phyloP scores from a whole-genome alignment of 495 filamentous ascomycete species.

The Filosporella fistucella region DNA sequence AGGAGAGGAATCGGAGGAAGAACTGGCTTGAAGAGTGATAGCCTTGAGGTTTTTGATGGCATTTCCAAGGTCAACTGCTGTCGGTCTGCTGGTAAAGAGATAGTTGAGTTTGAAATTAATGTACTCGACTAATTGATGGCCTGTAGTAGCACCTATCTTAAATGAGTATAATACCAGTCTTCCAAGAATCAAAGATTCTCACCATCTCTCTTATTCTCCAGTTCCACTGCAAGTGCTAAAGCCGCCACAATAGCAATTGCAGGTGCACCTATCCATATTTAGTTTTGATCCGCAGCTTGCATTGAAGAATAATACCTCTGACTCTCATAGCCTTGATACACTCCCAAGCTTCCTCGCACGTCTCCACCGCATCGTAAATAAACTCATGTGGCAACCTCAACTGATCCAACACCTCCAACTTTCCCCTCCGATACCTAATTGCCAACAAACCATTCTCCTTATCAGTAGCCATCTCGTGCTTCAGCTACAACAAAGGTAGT shows the following conservation, averaged over 20 bases:
- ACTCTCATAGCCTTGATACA: conserved; percentile 94
- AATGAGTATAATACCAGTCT: neutral
- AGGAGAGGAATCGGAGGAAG: conserved; percentile 21
- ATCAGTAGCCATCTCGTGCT: no score
- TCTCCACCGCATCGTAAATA: conserved; percentile 69
- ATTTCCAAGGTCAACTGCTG: conserved; percentile 90
- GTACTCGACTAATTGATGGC: conserved; percentile 57
- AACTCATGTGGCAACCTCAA: conserved; percentile 82
- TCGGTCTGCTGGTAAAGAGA: conserved; percentile 81
- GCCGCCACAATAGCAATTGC: conserved; percentile 97
- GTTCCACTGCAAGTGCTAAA: conserved; percentile 75
- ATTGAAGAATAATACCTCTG: conserved; percentile 39
- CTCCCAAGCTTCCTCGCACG: conserved; percentile 80
- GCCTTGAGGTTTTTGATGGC: conserved; percentile 74
- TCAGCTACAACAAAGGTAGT: neutral
- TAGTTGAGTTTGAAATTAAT: conserved; percentile 75
- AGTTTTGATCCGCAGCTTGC: conserved; percentile 1
- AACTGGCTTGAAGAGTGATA: conserved; percentile 37
- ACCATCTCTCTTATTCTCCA: conserved; percentile 49
- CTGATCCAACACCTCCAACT: conserved; percentile 85
- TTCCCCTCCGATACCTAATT: conserved; percentile 76
- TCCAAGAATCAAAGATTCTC: conserved; percentile 14
- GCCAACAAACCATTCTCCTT: conserved; percentile 59
- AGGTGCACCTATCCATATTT: conserved; percentile 57
- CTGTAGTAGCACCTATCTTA: conserved; percentile 30